Evolutionary conservation across 2,329 filamentous ascomycete genomes (phyloP), one percentile per base, ranked within the genome.

Genomic region (Diplodia intermedia): DNA sequence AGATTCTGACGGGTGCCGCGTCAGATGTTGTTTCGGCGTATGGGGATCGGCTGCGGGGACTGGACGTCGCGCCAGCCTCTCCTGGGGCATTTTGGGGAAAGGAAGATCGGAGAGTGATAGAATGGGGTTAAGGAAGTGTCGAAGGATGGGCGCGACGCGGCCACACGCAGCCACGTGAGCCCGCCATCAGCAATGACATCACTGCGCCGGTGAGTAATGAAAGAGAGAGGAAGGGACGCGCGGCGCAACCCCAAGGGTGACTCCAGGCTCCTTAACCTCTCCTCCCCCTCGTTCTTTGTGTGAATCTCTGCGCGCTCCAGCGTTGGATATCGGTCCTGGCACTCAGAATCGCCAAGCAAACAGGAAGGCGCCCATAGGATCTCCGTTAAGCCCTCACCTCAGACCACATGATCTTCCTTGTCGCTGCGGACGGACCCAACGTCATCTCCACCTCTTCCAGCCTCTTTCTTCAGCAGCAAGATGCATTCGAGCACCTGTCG

Each of bases 131-230:
- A 52, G 23, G 11, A 11, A 9, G 7, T 15, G 38, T 3, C 9
- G 15, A 29, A 6, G 57, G 23, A 43, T 15, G 31, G 29, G 40
- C 18, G 12, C 15, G 33, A 63, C 60, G 47, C 60, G 60, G 29
- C n/a, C 4, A 38, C 43, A 38, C 60, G 60, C 47, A 31, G 11
- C 29, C 60, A 63, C 60, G 60, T 62, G 57, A 11, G 36, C 18
- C 12, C 3, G n/a, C 55, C 18, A 47, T 36, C 57, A 50, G 60
- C 60, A 36, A 63, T 63, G 60, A 63, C 60, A 63, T 63, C 60
- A 63, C 43, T 43, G 36, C 29, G 43, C 29, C 60, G n/a, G 33
- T 47, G 29, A 29, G 52, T 63, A 31, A 47, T 47, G 60, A 31
- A 52, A 52, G 60, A 43, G 52, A 29, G 33, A 38, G 43, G 43